phyloP scores from a whole-genome alignment of 495 filamentous ascomycete species.

The Gamarada debralockiae region DNA sequence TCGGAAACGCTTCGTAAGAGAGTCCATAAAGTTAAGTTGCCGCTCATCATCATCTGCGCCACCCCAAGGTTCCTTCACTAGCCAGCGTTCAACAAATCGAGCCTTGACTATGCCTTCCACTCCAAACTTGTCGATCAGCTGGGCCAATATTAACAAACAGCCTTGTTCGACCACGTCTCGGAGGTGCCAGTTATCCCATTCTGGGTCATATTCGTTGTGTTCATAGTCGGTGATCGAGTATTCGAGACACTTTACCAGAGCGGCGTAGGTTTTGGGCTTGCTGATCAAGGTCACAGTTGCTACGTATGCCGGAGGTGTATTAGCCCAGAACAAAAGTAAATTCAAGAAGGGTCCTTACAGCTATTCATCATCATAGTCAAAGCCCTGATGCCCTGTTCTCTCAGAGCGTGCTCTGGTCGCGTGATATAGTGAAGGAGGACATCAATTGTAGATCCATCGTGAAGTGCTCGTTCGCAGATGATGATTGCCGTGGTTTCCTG shows the following conservation, averaged over 20 bases:
- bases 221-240: slow-evolving; percentile 42
- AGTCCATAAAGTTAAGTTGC: slow-evolving; percentile 40
- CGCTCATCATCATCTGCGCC: slow-evolving; percentile 36
- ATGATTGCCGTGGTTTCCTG: slow-evolving; percentile 49
- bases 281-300: slow-evolving; percentile 28
- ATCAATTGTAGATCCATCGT: slow-evolving; percentile 39
- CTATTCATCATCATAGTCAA: slow-evolving; percentile 39
- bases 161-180: slow-evolving; percentile 49
- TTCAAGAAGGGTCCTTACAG: slow-evolving; percentile 20
- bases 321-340: slow-evolving; percentile 15
- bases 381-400: slow-evolving; percentile 43
- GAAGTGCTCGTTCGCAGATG: slow-evolving; percentile 45
- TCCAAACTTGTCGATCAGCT: slow-evolving; percentile 39
- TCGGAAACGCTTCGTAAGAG: slow-evolving; percentile 37
- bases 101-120: slow-evolving; percentile 40
- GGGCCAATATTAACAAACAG: slow-evolving; percentile 42
- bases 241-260: slow-evolving; percentile 48
- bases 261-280: slow-evolving; percentile 40
- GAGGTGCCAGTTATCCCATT: slow-evolving; percentile 48
- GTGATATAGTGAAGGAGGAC: slow-evolving; percentile 46
- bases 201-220: slow-evolving; percentile 40
- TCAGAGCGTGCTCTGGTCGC: slow-evolving; percentile 43
- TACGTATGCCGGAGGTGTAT: slow-evolving; percentile 6
- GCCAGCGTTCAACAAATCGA: slow-evolving; percentile 51
- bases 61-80: slow-evolving; percentile 53